Conservation (phyloP, 176 grass and related monocot species). For the Microstegium vimineum region DNA sequence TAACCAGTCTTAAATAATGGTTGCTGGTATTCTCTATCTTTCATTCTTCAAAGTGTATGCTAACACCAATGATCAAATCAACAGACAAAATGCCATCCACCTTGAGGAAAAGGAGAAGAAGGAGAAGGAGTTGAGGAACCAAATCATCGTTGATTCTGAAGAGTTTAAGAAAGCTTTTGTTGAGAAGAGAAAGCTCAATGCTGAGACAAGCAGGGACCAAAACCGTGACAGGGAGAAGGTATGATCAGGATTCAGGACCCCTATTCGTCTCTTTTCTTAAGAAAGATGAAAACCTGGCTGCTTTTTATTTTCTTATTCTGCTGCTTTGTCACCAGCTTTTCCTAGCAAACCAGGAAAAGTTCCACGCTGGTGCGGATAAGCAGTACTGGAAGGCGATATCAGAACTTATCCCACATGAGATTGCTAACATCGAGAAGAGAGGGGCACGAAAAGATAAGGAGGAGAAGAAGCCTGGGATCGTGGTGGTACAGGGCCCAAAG, state of each 20-base stretch:
- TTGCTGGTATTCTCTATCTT: neutral
- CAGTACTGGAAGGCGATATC: constrained; percentile 97
- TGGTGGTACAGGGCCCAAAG: constrained; percentile 85
- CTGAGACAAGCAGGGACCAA: constrained; percentile 58
- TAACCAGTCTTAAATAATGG: neutral
- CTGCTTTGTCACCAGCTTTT: constrained; percentile 42
- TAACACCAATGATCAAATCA: neutral
- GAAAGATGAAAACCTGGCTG: neutral
- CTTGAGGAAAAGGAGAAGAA: constrained; percentile 83
- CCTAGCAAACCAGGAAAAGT: constrained; percentile 78
- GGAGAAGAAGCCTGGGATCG: constrained; percentile 66
- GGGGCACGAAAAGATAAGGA: constrained; percentile 69
- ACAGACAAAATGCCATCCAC: constrained; percentile 73
- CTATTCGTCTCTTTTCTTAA: neutral
- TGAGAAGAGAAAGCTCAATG: constrained; percentile 73
- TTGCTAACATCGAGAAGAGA: constrained; percentile 83
- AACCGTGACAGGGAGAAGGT: constrained; percentile 88
- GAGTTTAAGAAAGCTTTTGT: constrained; percentile 68
- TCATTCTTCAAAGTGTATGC: neutral
- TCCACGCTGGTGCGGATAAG: constrained; percentile 62
- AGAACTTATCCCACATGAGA: constrained; percentile 82
- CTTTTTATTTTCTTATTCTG: neutral
- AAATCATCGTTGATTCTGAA: constrained; percentile 65
- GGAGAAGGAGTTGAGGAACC: constrained; percentile 65
- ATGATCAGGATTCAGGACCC: neutral